Percentiles rank a stretch among this genome's conserved stretches.
These are phyloP conservation scores for Sonneratia caseolaris DNA, from an alignment of 345 rosid genomes.

Conservation along the genomic window DNA sequence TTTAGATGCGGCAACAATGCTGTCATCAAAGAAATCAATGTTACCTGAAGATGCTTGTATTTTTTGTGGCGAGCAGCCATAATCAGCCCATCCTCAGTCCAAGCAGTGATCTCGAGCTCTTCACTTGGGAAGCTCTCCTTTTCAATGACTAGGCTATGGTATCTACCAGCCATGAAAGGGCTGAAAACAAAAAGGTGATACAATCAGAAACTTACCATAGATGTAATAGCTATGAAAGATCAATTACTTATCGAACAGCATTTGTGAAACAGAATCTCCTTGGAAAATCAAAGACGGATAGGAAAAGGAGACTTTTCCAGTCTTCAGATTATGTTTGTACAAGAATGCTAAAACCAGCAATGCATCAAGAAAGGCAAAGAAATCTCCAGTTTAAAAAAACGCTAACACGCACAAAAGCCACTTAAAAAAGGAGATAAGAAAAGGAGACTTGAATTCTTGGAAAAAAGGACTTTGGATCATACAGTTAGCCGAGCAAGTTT, in stretches of 20 bases:
- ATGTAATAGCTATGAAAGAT: background rate
- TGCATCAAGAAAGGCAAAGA: background rate
- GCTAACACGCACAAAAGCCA: background rate
- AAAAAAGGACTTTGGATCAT: background rate
- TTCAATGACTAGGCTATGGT: slow-evolving; percentile 86
- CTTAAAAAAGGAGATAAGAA: too few relatives aligned
- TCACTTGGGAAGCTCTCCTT: slow-evolving; percentile 62
- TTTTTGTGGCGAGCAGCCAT: slow-evolving; percentile 93
- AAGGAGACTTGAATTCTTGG: too few relatives aligned
- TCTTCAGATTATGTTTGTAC: background rate
- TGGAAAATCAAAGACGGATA: background rate
- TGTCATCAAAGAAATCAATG: background rate
- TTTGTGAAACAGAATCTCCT: background rate
- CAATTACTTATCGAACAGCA: background rate
- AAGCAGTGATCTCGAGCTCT: slow-evolving; percentile 77
- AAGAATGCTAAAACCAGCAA: background rate
- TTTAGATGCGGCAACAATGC: background rate
- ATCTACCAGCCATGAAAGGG: slow-evolving; percentile 85
- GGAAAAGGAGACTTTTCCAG: background rate
- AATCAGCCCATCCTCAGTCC: slow-evolving; percentile 86
- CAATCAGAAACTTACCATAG: background rate
- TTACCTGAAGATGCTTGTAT: slow-evolving; percentile 73
- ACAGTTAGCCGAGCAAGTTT: background rate
- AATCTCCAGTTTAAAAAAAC: background rate
- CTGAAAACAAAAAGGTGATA: slow-evolving; percentile 22